Evolutionary conservation across 805 yeast species (phyloP), one percentile per base, ranked within the genome.

Genomic region (Schwanniomyces pseudopolymorphus): DNA sequence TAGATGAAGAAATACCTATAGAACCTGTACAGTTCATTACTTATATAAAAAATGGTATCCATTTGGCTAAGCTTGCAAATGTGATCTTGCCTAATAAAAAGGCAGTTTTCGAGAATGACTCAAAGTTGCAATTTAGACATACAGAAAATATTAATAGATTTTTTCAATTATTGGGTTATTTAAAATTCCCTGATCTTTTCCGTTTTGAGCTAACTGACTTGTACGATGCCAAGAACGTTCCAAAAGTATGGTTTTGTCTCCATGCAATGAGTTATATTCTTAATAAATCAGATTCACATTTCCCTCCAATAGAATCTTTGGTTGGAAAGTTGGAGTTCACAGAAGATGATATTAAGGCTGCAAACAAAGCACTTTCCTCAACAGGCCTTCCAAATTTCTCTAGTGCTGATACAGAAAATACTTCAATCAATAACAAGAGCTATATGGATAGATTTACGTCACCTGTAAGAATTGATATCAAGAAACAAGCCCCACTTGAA

Each of bases 71-170:
- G 58, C 65, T 92, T 36, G 83, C 96, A 7, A 79, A 81, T 54
- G 77, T 73, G 2, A 82, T 94, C 44, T 80, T 85, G 40, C 92
- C 97, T 0, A 75, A 79, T 0, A 69, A 44, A 83, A 83, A 41
- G 70, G 73, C 53, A 64, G 80, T 62, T 61, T 86, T 79, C 56
- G 81, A 81, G 41, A 78, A 77, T 55, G 87, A 73, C 53, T 54
- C 60, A 46, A 60, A 70, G 60, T 74, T 91, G 33, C 91, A 89
- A 61, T 94, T 89, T 72, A 83, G 87, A 51, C 96, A 89, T 63
- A 89, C 96, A 0, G 97, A 94, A 60, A 94, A 94, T 61, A 92
- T 94, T 60, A 89, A 89, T 56, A 74, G 83, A 19, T 91, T 92
- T 63, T 85, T 92, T 61, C 72, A 77, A 17, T 79, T 92, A 46